A percentile compares a stretch with the other conserved stretches of the same genome.
phyloP scores from a whole-genome alignment of 805 yeast genomes.

The Blastobotrys muscicola region DNA sequence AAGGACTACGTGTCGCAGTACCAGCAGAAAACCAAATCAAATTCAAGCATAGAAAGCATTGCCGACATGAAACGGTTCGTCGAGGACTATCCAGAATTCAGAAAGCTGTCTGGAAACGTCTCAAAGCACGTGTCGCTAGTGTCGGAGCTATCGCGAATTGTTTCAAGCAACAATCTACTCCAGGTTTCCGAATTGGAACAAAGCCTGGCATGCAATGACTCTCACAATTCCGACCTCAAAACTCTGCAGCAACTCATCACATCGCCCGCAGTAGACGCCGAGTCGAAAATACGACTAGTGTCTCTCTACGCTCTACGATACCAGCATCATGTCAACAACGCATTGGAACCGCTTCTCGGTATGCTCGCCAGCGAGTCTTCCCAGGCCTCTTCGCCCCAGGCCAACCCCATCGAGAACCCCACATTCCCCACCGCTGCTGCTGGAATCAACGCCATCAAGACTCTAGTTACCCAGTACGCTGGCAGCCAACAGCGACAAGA shows the following conservation, averaged over 20 bases:
- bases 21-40: constrained; percentile 68
- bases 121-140: constrained; percentile 88
- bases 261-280: constrained; percentile 33
- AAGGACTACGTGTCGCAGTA: constrained; percentile 77
- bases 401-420: constrained; percentile 8
- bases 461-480: constrained; percentile 34
- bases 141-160: constrained; percentile 71
- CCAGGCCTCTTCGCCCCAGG: not conserved
- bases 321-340: constrained; percentile 42
- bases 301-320: constrained; percentile 67
- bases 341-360: constrained; percentile 25
- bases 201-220: constrained; percentile 58
- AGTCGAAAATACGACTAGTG: constrained; percentile 60
- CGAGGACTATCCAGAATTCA: constrained; percentile 89
- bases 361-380: constrained; percentile 6
- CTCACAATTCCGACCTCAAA: constrained; percentile 45
- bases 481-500: constrained; percentile 39
- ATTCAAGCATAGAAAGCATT: constrained; percentile 62
- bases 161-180: constrained; percentile 57
- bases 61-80: constrained; percentile 86
- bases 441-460: constrained; percentile 36
- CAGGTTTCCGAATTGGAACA: constrained; percentile 88
- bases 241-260: constrained; percentile 48
- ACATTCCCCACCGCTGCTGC: constrained; percentile 17
- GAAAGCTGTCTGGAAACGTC: constrained; percentile 77